phyloP scores from a whole-genome alignment of 176 grass and related monocot genomes.

The Phoenix dactylifera region DNA sequence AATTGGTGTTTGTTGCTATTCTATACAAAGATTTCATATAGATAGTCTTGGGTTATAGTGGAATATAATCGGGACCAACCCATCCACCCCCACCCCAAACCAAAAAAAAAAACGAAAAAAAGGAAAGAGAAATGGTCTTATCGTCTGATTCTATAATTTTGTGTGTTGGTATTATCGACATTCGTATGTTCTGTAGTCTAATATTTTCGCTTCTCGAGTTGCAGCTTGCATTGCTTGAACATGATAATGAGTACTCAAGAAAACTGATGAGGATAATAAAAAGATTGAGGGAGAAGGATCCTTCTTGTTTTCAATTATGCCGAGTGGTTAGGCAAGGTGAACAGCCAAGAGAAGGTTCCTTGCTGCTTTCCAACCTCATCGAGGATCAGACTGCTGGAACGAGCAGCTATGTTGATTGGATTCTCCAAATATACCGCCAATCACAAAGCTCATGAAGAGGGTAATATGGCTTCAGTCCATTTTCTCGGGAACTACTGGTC shows the following conservation, averaged over 20 bases:
- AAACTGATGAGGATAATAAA: constrained; percentile 48
- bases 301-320: constrained; percentile 54
- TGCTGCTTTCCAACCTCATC: constrained; percentile 73
- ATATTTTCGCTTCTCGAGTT: background rate
- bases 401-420: constrained; percentile 75
- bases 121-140: too few relatives aligned
- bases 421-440: constrained; percentile 82
- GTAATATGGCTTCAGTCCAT: too few relatives aligned
- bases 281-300: constrained; percentile 47
- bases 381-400: constrained; percentile 81
- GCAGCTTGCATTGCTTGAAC: constrained; percentile 50
- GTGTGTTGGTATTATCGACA: too few relatives aligned
- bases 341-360: constrained; percentile 79
- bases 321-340: constrained; percentile 79
- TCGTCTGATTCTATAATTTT: too few relatives aligned
- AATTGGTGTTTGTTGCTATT: too few relatives aligned
- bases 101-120: too few relatives aligned
- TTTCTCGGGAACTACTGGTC: too few relatives aligned
- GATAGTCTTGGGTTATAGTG: too few relatives aligned
- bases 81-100: too few relatives aligned
- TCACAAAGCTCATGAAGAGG: constrained; percentile 39
- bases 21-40: too few relatives aligned
- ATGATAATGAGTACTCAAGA: constrained; percentile 44
- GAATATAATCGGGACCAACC: too few relatives aligned
- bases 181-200: background rate